These are phyloP conservation scores for Tranzscheliella williamsii DNA, from an alignment of 1,284 basidiomycete species.

Conservation along the genomic window DNA sequence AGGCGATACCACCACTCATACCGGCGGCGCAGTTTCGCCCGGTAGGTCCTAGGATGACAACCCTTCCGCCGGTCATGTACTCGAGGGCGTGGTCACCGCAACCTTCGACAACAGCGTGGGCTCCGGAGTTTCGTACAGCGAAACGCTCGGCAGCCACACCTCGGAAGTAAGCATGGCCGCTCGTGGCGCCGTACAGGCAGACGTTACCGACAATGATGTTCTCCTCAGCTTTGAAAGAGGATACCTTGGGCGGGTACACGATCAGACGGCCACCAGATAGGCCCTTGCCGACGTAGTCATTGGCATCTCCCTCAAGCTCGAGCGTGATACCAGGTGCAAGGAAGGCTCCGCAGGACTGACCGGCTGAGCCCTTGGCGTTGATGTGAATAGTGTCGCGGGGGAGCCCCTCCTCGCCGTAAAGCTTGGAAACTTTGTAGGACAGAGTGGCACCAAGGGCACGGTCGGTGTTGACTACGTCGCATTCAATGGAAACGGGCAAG, in stretches of 20 bases:
- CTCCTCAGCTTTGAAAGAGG: slow-evolving; percentile 57
- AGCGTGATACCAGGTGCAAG: slow-evolving; percentile 55
- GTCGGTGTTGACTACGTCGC: slow-evolving; percentile 58
- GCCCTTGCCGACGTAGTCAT: slow-evolving; percentile 55
- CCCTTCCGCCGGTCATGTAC: slow-evolving; percentile 53
- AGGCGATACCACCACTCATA: slow-evolving; percentile 56
- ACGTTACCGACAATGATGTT: slow-evolving; percentile 55
- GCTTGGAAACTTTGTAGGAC: slow-evolving; percentile 56
- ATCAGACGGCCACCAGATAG: slow-evolving; percentile 51
- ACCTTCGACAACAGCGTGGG: slow-evolving; percentile 56
- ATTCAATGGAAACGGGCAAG: slow-evolving; percentile 56
- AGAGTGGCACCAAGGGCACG: slow-evolving; percentile 57
- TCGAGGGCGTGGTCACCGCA: slow-evolving; percentile 52
- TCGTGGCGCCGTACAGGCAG: slow-evolving; percentile 45
- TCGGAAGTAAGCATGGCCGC: slow-evolving; percentile 53
- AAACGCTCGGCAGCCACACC: slow-evolving; percentile 57
- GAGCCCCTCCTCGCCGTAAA: slow-evolving; percentile 56
- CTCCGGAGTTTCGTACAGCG: slow-evolving; percentile 58
- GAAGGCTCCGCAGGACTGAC: slow-evolving; percentile 57
- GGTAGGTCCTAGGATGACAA: slow-evolving; percentile 49
- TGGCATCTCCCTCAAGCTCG: slow-evolving; percentile 55
- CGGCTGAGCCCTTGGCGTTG: slow-evolving; percentile 55
- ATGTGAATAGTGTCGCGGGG: slow-evolving; percentile 58
- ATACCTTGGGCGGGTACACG: slow-evolving; percentile 56
- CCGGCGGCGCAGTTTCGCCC: slow-evolving; percentile 53